Evolutionary conservation across 495 filamentous ascomycete genomes (phyloP), one percentile per base, ranked within the genome.

Genomic region (Xylaria grammica): DNA sequence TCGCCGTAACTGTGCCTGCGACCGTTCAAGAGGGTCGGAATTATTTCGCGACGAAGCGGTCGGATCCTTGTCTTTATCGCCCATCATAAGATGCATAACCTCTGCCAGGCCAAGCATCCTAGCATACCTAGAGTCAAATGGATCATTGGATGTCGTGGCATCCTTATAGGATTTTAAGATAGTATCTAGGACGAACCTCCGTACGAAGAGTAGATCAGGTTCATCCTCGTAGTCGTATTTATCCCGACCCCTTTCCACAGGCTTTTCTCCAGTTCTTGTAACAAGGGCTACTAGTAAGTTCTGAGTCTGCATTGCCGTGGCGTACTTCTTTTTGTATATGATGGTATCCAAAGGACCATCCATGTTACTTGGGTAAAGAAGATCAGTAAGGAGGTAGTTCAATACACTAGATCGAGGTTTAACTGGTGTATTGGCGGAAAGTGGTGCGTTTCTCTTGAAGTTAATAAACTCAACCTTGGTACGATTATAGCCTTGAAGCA

Each of bases 401-500:
- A 98, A 81, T 42, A 97, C 89, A 55, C 90, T 91, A 15, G 94
- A 94, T 46, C 95, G 89, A 44, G 95, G 95, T 76, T 98, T 99
- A 10, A 93, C 92, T 40, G 95, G 95, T 6, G 93, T 97, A 49
- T 87, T 89, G 29, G 89, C 86, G 60, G 82, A 85, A 65, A 91
- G 84, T 4, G 93, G 90, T 62, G 92, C 90, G 20, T 90, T 89
- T 63, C 95, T 88, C 55, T 94, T 97, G 81, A 97, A 98, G 72
- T 97, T 97, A 76, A 99, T 97, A 73, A 99, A 99, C 70, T 99
- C 96, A 22, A 98, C 84, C 81, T 99, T 99, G 42, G 92, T 89
- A 29, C 93, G 89, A 64, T 92, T 97, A 79, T 97, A 98, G 69
- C 89, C 94, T 44, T 89, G 89, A n/a, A 99, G 82, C 19, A 99